Evolutionary conservation across 78 protist species (phyloP).

Genomic region (Isochrysis galbana): DNA sequence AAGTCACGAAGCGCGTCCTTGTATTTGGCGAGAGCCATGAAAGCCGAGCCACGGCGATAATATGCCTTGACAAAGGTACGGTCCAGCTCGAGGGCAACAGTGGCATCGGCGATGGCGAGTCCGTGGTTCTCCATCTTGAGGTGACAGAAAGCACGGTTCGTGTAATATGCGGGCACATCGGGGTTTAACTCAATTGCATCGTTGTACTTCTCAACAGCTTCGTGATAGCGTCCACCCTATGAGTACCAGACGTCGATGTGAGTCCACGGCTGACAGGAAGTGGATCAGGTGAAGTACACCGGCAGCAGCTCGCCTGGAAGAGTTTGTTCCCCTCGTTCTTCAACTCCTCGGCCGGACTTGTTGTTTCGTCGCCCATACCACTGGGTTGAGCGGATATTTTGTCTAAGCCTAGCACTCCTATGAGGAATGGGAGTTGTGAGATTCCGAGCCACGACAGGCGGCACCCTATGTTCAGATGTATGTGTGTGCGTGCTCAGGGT

Average conservation of each 20-base stretch:
- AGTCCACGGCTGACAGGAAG: no score
- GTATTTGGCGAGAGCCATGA: slow-evolving; percentile 76
- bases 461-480: neutral
- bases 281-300: neutral
- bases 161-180: neutral
- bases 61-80: neutral
- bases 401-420: no score
- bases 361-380: neutral
- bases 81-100: neutral
- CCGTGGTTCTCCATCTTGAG: slow-evolving; percentile 10
- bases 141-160: slow-evolving; percentile 1
- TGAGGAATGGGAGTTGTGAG: neutral
- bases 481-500: neutral
- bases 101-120: neutral
- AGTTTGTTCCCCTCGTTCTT: neutral
- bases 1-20: slow-evolving; percentile 78
- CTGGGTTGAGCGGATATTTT: neutral
- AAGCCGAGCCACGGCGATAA: slow-evolving; percentile 81
- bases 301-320: neutral
- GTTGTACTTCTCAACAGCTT: neutral
- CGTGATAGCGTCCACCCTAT: neutral
- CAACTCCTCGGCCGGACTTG: neutral
- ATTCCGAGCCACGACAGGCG: neutral
- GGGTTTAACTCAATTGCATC: neutral
- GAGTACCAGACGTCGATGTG: neutral